Evolutionary conservation across 306 rosid species (phyloP), one percentile per base, ranked within the genome.

Genomic region (Hippophae gyantsensis): DNA sequence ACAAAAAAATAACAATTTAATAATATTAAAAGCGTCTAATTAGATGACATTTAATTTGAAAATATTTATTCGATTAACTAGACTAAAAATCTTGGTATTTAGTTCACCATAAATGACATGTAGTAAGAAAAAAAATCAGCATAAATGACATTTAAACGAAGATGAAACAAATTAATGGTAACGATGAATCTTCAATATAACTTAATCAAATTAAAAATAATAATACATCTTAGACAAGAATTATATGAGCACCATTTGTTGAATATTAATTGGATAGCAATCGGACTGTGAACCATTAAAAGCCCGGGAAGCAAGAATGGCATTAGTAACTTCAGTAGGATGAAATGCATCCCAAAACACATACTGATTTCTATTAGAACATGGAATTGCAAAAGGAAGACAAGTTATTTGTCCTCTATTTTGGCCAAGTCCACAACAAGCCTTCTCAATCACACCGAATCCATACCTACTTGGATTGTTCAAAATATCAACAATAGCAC

Each of bases 311-410:
- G 96, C 83, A 57, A 79, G 73, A 32, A 83, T 58, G 64, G 84
- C 81, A 6, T 58, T 58, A 13, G 94, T 87, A 9, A 85, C 76
- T 62, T 81, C 84, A 0, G 92, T 70, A 9, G 96, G 97, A 62
- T 90, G 94, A 42, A 73, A 85, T 12, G 97, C 95, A 75, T 90
- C 98, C 96, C 96, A 90, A 73, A 79, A 90, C 38, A 83, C 63
- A 42, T 64, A 65, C 18, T 74, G 79, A 0, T 68, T 59, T 62
- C 96, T 74, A 9, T 62, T 59, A 12, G 10, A 6, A 68, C 98
- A 90, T 57, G 98, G 92, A 40, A 72, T 2, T 52, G 14, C 18
- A 0, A 52, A 13, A 3, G 98, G 98, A 1, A 87, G 71, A 42
- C 98, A 90, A 43, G 89, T 68, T 76, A 90, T 62, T 57, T 72